Conservation (phyloP, 768 basidiomycete genomes). For the Xerocomus brunneocitrinus region DNA sequence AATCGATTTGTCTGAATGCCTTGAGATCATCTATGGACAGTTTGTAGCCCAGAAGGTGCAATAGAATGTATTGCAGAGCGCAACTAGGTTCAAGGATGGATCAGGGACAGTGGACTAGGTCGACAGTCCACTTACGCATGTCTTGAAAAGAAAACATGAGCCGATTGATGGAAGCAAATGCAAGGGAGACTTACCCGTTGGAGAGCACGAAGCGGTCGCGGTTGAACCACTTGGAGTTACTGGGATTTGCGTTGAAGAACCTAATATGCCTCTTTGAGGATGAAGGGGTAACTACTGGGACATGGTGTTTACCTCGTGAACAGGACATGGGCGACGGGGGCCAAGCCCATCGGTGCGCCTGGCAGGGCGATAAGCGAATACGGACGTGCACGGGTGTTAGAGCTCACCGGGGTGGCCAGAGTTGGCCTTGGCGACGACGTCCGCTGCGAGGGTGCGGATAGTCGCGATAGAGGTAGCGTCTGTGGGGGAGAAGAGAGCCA, state of each 20-base stretch:
- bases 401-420: conserved; percentile 83
- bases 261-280: conserved; percentile 32
- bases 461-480: conserved; percentile 65
- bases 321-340: conserved; percentile 75
- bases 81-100: conserved; percentile 48
- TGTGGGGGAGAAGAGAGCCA: conserved; percentile 38
- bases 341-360: conserved; percentile 96
- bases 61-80: conserved; percentile 87
- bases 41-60: conserved; percentile 91
- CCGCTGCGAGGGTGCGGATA: conserved; percentile 72
- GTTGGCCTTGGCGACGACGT: conserved; percentile 83
- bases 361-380: conserved; percentile 7
- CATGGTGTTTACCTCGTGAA: conserved; percentile 55
- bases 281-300: not conserved
- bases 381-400: not conserved
- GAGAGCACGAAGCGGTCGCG: conserved; percentile 96
- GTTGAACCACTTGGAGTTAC: conserved; percentile 90
- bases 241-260: conserved; percentile 86
- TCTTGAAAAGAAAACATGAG: conserved; percentile 33
- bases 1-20: conserved; percentile 86
- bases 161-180: not conserved
- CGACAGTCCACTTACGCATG: conserved; percentile 56
- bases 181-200: conserved; percentile 61
- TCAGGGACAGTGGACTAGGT: conserved; percentile 1
- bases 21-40: conserved; percentile 90